These are phyloP conservation scores for Diutina sp. DNA, from an alignment of 1,139 yeast species.

Conservation along the genomic window DNA sequence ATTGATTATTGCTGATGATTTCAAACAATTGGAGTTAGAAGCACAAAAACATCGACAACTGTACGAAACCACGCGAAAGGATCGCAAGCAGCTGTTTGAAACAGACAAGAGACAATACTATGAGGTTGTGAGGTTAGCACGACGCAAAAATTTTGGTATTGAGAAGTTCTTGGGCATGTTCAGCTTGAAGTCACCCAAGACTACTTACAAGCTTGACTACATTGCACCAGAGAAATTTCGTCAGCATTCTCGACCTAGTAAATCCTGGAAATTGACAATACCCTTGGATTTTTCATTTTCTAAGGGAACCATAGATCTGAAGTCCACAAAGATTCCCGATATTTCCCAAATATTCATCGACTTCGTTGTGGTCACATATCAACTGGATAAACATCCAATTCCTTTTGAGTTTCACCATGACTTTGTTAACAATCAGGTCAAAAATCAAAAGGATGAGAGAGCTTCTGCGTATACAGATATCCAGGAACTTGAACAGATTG, in stretches of 20 bases:
- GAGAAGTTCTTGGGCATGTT: conserved; percentile 10
- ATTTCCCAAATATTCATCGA: conserved; percentile 9
- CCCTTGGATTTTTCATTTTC: conserved; percentile 15
- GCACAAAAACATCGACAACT: neutral
- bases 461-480: neutral
- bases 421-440: conserved; percentile 7
- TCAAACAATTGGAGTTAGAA: neutral
- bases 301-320: conserved; percentile 5
- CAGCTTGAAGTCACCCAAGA: conserved; percentile 16
- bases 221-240: conserved; percentile 15
- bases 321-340: conserved; percentile 7
- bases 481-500: conserved; percentile 8
- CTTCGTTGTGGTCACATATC: conserved; percentile 10
- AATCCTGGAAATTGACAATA: conserved; percentile 17
- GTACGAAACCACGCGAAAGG: neutral
- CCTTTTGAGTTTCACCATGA: conserved; percentile 14
- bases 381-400: conserved; percentile 9
- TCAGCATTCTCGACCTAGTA: neutral
- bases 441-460: neutral
- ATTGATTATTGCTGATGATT: conserved; percentile 7
- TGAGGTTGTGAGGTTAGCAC: neutral
- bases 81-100: neutral
- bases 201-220: conserved; percentile 15
- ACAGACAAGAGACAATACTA: neutral
- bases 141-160: neutral